Evolutionary conservation across 2,329 filamentous ascomycete genomes (phyloP), one percentile per base, ranked within the genome.

Genomic region (Fusarium luffae): DNA sequence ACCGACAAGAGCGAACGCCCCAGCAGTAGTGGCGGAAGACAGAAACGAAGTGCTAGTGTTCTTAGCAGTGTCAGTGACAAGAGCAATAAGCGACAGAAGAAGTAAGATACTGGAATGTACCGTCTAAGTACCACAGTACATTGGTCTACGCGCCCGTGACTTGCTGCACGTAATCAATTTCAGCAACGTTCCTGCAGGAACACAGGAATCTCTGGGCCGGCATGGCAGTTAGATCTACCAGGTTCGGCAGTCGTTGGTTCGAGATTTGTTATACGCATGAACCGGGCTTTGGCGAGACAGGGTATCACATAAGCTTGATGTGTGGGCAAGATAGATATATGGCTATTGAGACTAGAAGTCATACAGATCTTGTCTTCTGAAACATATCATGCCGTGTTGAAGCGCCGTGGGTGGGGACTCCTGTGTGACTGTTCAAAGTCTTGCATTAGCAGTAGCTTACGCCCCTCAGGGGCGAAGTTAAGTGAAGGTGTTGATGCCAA

Each of bases 31-130:
- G 76, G 80, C 43, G 78, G 77, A 11, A 73, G 80, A 1, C 90
- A 92, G 69, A 97, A 97, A 82, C 87, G 93, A 63, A 96, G 93
- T 77, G 93, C 93, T 2, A 97, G 93, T 78, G 92, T 94, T 32
- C 78, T 97, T 55, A 95, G 92, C 77, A 83, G 85, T 18, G 82
- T 82, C 8, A 93, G 91, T 77, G 90, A 93, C 63, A 88, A 87
- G 79, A 88, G 85, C 70, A 74, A 80, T 5, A 89, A 89, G 77
- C 82, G 86, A 64, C 84, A 85, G 71, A 88, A 86, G 81, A 89
- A 88, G 68, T 79, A 73, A 68, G 43, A 41, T 16, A 23, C 16
- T 40, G 16, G 4, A 19, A 56, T 50, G 73, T 74, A 71, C 54
- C 58, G 46, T 42, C 37, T 12, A 72, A 59, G 73, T 75, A 78